Evolutionary conservation across 176 grass and related monocot species (phyloP).

Genomic region (Leersia perrieri): DNA sequence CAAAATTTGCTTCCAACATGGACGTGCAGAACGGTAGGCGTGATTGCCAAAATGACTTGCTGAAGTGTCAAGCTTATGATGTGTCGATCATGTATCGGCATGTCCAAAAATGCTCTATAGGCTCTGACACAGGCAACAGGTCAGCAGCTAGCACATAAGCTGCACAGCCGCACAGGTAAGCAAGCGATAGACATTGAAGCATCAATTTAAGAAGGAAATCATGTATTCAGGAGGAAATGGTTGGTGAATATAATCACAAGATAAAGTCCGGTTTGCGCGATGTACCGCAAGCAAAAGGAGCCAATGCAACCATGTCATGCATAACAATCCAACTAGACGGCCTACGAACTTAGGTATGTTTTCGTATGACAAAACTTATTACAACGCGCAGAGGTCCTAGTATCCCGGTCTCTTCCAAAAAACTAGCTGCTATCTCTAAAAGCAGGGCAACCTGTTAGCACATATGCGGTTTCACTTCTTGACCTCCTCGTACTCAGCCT

Average conservation of each 20-base stretch:
- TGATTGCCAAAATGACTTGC: no score
- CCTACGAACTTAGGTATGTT: slow-evolving; percentile 18
- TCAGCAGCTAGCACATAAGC: neutral
- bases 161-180: neutral
- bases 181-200: neutral
- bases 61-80: no score
- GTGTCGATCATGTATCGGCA: no score
- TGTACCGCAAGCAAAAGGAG: slow-evolving; percentile 15
- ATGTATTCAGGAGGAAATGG: neutral
- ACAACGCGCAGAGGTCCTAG: slow-evolving; percentile 17
- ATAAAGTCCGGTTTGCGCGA: neutral
- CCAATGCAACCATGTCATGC: slow-evolving; percentile 13
- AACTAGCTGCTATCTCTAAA: slow-evolving; percentile 9
- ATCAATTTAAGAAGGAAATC: neutral
- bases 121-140: no score
- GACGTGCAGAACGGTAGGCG: no score
- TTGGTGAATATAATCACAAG: neutral
- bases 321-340: neutral
- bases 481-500: slow-evolving; percentile 49
- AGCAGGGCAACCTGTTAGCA: neutral
- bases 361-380: slow-evolving; percentile 27
- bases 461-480: slow-evolving; percentile 30
- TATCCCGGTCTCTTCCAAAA: neutral
- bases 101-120: neutral
- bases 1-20: no score